Conservation (phyloP, 345 rosid species). For the Corchorus capsularis region DNA sequence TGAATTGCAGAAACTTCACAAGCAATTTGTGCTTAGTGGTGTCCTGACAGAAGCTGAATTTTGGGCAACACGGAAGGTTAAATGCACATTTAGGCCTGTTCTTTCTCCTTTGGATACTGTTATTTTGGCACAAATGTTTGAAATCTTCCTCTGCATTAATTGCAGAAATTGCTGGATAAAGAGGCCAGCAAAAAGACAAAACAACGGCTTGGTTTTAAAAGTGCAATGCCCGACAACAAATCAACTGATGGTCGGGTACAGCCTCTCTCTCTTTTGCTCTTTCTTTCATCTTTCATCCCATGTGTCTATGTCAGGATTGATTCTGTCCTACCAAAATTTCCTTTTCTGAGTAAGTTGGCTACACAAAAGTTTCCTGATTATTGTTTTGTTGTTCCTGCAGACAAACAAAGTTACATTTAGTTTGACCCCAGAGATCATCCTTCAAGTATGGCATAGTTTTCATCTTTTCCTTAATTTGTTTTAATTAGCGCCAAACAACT, state of each 20-base stretch:
- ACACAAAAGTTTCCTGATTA: background rate
- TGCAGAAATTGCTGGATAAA: slow-evolving; percentile 74
- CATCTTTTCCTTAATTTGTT: background rate
- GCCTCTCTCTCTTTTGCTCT: slow-evolving; percentile 18
- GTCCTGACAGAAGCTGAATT: slow-evolving; percentile 82
- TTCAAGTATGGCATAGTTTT: slow-evolving; percentile 56
- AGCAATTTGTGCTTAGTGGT: slow-evolving; percentile 60
- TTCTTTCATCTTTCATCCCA: background rate
- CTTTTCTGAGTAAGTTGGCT: slow-evolving; percentile 1
- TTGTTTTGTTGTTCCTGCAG: slow-evolving; percentile 47
- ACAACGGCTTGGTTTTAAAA: slow-evolving; percentile 83
- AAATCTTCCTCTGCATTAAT: slow-evolving; percentile 22
- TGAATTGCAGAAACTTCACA: slow-evolving; percentile 81
- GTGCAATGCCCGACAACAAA: slow-evolving; percentile 75
- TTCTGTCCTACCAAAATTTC: background rate
- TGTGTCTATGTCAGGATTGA: background rate
- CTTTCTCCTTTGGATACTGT: slow-evolving; percentile 1
- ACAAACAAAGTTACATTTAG: slow-evolving; percentile 89
- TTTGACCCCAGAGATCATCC: slow-evolving; percentile 82
- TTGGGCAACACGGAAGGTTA: slow-evolving; percentile 97
- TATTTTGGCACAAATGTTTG: slow-evolving; percentile 13
- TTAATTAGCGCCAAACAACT: background rate
- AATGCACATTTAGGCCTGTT: slow-evolving; percentile 19
- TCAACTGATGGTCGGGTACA: slow-evolving; percentile 87
- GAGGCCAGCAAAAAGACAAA: slow-evolving; percentile 66